Conservation (phyloP, 2,329 filamentous ascomycete genomes). For the Akanthomyces lecanii region DNA sequence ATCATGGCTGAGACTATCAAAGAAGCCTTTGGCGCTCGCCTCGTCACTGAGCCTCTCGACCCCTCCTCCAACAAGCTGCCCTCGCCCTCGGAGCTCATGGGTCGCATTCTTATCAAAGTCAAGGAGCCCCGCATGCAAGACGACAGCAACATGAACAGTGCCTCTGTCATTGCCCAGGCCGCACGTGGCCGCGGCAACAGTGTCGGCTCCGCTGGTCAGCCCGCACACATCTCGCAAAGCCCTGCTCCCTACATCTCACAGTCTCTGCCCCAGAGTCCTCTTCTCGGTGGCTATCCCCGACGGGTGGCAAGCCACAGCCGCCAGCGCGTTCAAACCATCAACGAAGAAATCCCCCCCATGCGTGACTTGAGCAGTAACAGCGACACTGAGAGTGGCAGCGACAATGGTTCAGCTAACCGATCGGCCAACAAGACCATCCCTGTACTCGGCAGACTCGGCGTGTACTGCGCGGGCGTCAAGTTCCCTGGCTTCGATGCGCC, state of each 20-base stretch:
- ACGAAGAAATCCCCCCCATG: constrained; percentile 53
- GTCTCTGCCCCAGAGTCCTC: constrained; percentile 51
- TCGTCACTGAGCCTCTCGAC: constrained; percentile 73
- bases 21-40: constrained; percentile 72
- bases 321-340: constrained; percentile 51
- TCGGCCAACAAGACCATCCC: constrained; percentile 81
- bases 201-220: constrained; percentile 62
- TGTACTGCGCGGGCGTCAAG: constrained; percentile 71
- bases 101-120: constrained; percentile 87
- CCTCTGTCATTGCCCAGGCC: constrained; percentile 28
- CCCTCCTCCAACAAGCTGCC: constrained; percentile 66
- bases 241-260: constrained; percentile 44
- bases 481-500: constrained; percentile 74
- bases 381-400: constrained; percentile 69
- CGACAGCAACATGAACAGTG: constrained; percentile 41
- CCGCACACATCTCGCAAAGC: constrained; percentile 54
- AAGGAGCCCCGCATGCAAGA: constrained; percentile 64
- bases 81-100: constrained; percentile 78
- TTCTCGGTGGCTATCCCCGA: constrained; percentile 47
- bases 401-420: constrained; percentile 51
- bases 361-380: constrained; percentile 62
- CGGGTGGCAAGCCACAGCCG: constrained; percentile 44
- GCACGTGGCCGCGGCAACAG: constrained; percentile 61
- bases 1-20: constrained; percentile 89
- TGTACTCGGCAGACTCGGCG: constrained; percentile 77